These are phyloP conservation scores for Claviceps capensis DNA, from an alignment of 2,329 filamentous ascomycete genomes.

Conservation along the genomic window DNA sequence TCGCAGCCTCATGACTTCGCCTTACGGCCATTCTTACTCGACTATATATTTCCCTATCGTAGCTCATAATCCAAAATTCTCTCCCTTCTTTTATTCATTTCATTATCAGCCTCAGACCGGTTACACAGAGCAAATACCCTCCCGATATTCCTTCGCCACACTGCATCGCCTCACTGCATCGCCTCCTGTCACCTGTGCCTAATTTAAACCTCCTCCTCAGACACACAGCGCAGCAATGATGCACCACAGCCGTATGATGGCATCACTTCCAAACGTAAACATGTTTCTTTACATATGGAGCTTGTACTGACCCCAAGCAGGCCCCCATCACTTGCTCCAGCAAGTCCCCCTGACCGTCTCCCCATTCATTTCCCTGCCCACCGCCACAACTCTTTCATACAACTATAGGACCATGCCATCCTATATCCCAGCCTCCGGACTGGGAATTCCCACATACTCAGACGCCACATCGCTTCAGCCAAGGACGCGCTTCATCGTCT, in stretches of 20 bases:
- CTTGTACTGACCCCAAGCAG: constrained; percentile 26
- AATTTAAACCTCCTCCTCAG: background rate
- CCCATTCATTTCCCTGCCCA: constrained; percentile 82
- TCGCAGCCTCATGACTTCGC: too few species aligned
- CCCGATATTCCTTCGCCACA: background rate
- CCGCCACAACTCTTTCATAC: constrained; percentile 83
- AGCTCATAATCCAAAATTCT: too few species aligned
- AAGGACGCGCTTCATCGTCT: constrained; percentile 64
- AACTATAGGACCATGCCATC: constrained; percentile 87
- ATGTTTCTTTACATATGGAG: too few species aligned
- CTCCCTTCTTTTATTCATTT: too few species aligned
- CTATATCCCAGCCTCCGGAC: constrained; percentile 48
- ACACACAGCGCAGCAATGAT: constrained; percentile 8
- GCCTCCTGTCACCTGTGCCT: background rate
- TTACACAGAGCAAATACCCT: too few species aligned
- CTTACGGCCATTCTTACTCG: too few species aligned
- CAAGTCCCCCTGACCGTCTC: constrained; percentile 91
- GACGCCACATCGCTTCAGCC: constrained; percentile 20
- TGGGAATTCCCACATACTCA: constrained; percentile 23
- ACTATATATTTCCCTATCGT: too few species aligned
- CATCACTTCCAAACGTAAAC: background rate
- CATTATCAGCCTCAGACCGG: too few species aligned
- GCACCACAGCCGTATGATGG: constrained; percentile 22
- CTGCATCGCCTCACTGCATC: background rate
- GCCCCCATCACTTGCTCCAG: constrained; percentile 73